Percentiles rank a stretch among this genome's conserved stretches.
phyloP scores from a whole-genome alignment of 352 stramenopile genomes.

The Aphanomyces invadans region DNA sequence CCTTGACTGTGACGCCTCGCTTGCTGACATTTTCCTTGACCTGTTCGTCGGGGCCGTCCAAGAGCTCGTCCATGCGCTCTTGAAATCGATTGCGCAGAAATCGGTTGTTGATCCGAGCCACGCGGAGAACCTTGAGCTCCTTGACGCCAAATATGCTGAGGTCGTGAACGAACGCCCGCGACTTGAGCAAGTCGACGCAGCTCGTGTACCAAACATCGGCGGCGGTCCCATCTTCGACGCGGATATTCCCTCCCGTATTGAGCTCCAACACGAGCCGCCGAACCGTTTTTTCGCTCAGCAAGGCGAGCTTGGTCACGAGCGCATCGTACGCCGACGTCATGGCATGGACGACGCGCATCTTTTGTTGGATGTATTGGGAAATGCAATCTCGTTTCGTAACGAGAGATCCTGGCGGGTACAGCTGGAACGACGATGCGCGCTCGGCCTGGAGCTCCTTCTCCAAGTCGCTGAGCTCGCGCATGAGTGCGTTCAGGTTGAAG shows the following conservation, averaged over 20 bases:
- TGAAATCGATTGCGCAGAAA: conserved; percentile 85
- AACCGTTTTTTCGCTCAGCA: conserved; percentile 65
- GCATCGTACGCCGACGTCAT: conserved; percentile 63
- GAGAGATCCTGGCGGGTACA: background rate
- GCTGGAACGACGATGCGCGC: background rate
- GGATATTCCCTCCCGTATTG: conserved; percentile 87
- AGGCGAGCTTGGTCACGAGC: conserved; percentile 37
- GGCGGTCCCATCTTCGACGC: conserved; percentile 78
- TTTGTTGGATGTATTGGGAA: conserved; percentile 34
- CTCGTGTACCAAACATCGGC: conserved; percentile 78
- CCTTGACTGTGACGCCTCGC: conserved; percentile 50
- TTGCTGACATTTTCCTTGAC: conserved; percentile 79
- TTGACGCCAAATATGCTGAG: conserved; percentile 45
- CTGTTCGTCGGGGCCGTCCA: conserved; percentile 44
- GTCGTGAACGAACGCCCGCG: conserved; percentile 50
- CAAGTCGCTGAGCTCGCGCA: conserved; percentile 29
- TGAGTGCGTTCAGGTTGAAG: conserved; percentile 31
- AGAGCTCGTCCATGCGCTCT: conserved; percentile 64
- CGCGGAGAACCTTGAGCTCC: conserved; percentile 64
- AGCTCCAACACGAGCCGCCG: conserved; percentile 80
- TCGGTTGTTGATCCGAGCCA: conserved; percentile 86
- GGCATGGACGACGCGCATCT: conserved; percentile 34
- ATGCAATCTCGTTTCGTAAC: conserved; percentile 34
- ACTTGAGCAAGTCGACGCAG: conserved; percentile 76
- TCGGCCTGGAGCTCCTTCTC: conserved; percentile 51